Percentiles rank a stretch among this genome's conserved stretches.
These are phyloP conservation scores for Microdochium nivale DNA, from an alignment of 2,329 filamentous ascomycete species.

Conservation along the genomic window DNA sequence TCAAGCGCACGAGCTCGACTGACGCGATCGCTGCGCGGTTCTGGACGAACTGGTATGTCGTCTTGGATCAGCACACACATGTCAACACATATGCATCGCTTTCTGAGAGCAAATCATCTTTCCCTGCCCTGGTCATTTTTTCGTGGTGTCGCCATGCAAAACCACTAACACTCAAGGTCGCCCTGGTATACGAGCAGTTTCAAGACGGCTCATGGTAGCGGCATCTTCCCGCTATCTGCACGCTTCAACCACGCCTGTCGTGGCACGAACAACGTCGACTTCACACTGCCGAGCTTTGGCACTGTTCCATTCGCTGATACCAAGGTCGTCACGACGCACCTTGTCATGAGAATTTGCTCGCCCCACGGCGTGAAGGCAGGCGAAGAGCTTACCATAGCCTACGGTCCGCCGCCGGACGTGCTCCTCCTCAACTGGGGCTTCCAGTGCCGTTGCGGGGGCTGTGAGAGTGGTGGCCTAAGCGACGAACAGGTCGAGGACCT, in stretches of 20 bases:
- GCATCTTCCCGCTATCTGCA: background rate
- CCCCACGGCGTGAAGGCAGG: background rate
- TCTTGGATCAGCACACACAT: background rate
- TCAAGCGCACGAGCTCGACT: background rate
- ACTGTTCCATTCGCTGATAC: too few species aligned
- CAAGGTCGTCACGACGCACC: background rate
- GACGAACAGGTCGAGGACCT: background rate
- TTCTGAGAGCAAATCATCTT: background rate
- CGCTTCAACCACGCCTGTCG: background rate
- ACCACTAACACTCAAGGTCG: too few species aligned
- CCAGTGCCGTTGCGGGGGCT: background rate
- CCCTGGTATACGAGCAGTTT: too few species aligned
- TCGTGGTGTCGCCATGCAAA: too few species aligned
- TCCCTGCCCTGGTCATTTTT: too few species aligned
- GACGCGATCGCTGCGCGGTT: background rate
- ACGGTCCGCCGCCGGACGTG: background rate
- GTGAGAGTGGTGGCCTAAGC: background rate
- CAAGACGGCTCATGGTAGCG: background rate
- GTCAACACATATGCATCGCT: background rate
- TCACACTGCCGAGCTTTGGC: background rate
- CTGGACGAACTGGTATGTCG: background rate
- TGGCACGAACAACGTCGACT: background rate
- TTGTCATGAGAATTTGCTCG: background rate
- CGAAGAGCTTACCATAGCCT: constrained; percentile 1
- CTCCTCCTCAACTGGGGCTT: background rate